These are phyloP conservation scores for Pseudogymnoascus pannorum DNA, from an alignment of 2,329 filamentous ascomycete genomes.

Conservation along the genomic window DNA sequence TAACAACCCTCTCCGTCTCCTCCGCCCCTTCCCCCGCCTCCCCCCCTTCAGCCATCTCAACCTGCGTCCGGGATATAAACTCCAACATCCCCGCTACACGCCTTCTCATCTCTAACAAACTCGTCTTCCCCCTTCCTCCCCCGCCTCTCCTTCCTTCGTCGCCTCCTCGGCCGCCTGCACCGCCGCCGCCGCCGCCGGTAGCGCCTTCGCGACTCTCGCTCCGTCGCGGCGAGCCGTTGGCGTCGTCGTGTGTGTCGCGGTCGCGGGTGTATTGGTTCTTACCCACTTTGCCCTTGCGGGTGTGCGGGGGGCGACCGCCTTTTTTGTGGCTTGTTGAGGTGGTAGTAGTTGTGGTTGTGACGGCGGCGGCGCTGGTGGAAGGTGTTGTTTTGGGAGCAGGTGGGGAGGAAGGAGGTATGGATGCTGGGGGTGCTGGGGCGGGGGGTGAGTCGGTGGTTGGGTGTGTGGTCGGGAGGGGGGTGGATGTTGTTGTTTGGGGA, in stretches of 20 bases:
- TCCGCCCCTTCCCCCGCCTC: conserved; percentile 37
- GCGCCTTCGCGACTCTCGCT: conserved; percentile 39
- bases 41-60: conserved; percentile 82
- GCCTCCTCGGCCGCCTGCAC: conserved; percentile 23
- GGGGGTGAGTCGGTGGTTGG: neutral
- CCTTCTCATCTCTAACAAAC: conserved; percentile 81
- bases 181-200: conserved; percentile 11
- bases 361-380: conserved; percentile 20
- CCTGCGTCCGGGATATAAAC: conserved; percentile 81
- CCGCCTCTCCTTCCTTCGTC: conserved; percentile 25
- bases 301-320: conserved; percentile 52
- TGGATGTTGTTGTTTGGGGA: neutral
- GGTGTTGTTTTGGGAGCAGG: conserved; percentile 14
- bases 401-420: conserved; percentile 17
- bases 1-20: conserved; percentile 29
- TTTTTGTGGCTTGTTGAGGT: conserved; percentile 50
- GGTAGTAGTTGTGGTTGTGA: conserved; percentile 39
- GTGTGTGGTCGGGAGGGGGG: neutral
- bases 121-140: conserved; percentile 51
- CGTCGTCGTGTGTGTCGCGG: conserved; percentile 46
- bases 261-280: conserved; percentile 81
- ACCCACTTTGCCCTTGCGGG: conserved; percentile 59
- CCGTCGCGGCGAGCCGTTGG: conserved; percentile 47
- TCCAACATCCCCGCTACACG: conserved; percentile 78
- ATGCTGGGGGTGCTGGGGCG: neutral